Evolutionary conservation across 352 stramenopile genomes (phyloP).

Genomic region (Phytopythium vexans): DNA sequence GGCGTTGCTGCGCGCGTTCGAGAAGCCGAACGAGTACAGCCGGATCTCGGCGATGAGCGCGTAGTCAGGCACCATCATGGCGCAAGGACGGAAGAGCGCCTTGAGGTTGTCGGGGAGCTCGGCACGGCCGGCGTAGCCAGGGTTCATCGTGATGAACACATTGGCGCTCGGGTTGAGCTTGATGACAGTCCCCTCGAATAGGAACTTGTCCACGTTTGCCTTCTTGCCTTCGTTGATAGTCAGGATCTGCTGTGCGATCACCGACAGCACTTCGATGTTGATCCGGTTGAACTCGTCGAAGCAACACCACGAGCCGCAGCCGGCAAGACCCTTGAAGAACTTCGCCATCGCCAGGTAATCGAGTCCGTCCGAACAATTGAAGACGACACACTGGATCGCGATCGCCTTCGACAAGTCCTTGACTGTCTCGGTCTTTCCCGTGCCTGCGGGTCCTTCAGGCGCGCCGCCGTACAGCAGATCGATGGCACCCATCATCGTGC

Average conservation of each 20-base stretch:
- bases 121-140: constrained; percentile 93
- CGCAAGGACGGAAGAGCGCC: constrained; percentile 91
- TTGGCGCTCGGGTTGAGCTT: constrained; percentile 92
- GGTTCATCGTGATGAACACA: constrained; percentile 96
- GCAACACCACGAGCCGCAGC: constrained; percentile 91
- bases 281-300: constrained; percentile 97
- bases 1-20: constrained; percentile 84
- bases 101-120: constrained; percentile 95
- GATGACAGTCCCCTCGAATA: constrained; percentile 93
- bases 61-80: constrained; percentile 97
- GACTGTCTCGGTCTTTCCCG: constrained; percentile 94
- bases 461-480: constrained; percentile 92
- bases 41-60: constrained; percentile 93
- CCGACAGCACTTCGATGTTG: constrained; percentile 93
- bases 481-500: constrained; percentile 94
- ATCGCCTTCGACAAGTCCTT: constrained; percentile 95
- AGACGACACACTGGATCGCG: constrained; percentile 94
- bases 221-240: constrained; percentile 92
- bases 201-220: constrained; percentile 88
- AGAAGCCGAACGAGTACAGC: constrained; percentile 92
- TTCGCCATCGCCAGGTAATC: constrained; percentile 95
- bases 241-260: constrained; percentile 94
- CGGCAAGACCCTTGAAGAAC: constrained; percentile 94
- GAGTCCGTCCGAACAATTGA: constrained; percentile 91
- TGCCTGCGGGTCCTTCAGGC: constrained; percentile 91